Percentiles rank a stretch among this genome's conserved stretches.
Evolutionary conservation across 176 grass and related monocot species (phyloP).

Genomic region (sorghum (Sorghum bicolor)): Sorghum_bicolor_NCBIv3 NC_012873.2:51609001-51609500

Average conservation of each 20-base stretch:
- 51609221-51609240: slow-evolving; percentile 1
- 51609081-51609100: slow-evolving; percentile 69
- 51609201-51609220: background rate
- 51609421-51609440: background rate
- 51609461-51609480: background rate
- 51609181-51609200: background rate
- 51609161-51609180: slow-evolving; percentile 6
- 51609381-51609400: background rate
- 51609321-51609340: background rate
- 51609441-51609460: background rate
- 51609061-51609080: slow-evolving; percentile 88
- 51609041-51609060: slow-evolving; percentile 68
- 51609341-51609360: background rate
- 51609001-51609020: slow-evolving; percentile 83
- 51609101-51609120: slow-evolving; percentile 80
- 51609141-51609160: slow-evolving; percentile 68
- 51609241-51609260: slow-evolving; percentile 6
- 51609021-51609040: slow-evolving; percentile 82
- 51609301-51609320: background rate
- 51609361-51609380: background rate
- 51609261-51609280: background rate
- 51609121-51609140: slow-evolving; percentile 86
- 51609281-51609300: background rate
- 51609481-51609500: background rate
- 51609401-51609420: background rate